Base-by-base conservation (phyloP, 805 yeast species). In the Kazachstania africana region DNA sequence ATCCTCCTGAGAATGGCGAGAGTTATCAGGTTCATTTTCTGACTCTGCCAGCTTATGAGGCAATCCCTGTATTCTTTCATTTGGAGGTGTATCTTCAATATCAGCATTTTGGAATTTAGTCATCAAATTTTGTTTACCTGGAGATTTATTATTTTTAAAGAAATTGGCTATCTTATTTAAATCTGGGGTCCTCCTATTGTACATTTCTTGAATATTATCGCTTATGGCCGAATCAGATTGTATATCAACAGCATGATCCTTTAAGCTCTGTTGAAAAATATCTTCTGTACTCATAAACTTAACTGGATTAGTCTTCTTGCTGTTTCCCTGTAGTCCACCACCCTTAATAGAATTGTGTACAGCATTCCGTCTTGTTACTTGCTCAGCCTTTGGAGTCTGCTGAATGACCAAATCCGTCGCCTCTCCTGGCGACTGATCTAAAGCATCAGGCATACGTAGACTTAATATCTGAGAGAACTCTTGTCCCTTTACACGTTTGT, bases 161-260 rank as follows among this genome's bases (percentile, higher is more conserved):
- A 45, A 52, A 16, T 42, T 42, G 3, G 47, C 40, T 19, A 52
- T 40, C 26, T 44, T 42, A 14, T 45, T 43, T 3, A 50, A 29
- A 32, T 49, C 47, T 3, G 55, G 57, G 6, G 57, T 48, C 15
- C 46, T 42, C 27, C 29, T 40, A 29, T 46, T 46, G 18, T 32
- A 32, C 23, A 28, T 15, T 12, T 31, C 20, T 9, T 22, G 21
- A 4, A 9, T 26, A 17, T 29, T 18, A 14, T 18, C 26, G n/a
- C 6, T n/a, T 8, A 14, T 13, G 16, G 19, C 24, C 4, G 18
- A 24, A 13, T n/a, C 18, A 4, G 16, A 20, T 12, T 21, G 12
- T 8, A 15, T 14, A 17, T 25, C 19, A 20, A n/a, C 10, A 18
- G 4, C 12, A 4, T 6, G 12, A 15, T 29, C 15, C 14, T 21